Evolutionary conservation across 306 rosid genomes (phyloP).

Genomic region (Ziziphus jujuba): DNA sequence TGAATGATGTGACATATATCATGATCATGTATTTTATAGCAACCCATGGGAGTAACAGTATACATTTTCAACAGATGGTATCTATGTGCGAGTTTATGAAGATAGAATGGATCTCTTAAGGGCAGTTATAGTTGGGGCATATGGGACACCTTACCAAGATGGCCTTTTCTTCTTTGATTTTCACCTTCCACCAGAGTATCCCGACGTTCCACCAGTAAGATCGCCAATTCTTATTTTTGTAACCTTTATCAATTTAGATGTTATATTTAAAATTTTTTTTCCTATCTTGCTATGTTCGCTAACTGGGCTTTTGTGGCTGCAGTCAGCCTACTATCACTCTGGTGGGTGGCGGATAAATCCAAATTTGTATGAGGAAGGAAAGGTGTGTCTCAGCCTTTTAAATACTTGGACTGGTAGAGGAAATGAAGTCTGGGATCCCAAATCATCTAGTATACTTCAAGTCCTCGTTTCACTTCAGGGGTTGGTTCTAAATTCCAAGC

Average conservation of each 20-base stretch:
- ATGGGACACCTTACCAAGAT: constrained; percentile 99
- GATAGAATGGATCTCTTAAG: constrained; percentile 96
- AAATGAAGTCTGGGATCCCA: constrained; percentile 99
- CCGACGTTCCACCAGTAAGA: constrained; percentile 94
- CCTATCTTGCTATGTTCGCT: constrained; percentile 1
- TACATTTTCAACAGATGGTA: constrained; percentile 65
- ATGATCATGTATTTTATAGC: constrained; percentile 25
- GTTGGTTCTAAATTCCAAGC: constrained; percentile 88
- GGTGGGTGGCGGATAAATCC: constrained; percentile 99
- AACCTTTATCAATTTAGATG: constrained; percentile 2
- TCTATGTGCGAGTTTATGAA: constrained; percentile 88
- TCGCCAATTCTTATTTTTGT: constrained; percentile 24
- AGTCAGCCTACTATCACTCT: constrained; percentile 98
- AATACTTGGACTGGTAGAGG: constrained; percentile 99
- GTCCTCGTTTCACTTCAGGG: constrained; percentile 98
- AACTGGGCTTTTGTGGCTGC: constrained; percentile 42
- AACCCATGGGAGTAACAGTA: constrained; percentile 21
- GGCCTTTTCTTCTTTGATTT: constrained; percentile 98
- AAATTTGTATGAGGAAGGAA: constrained; percentile 96
- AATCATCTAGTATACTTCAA: constrained; percentile 98
- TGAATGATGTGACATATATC: constrained; percentile 15
- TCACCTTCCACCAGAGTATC: constrained; percentile 96
- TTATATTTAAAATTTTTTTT: not conserved
- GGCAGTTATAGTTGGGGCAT: constrained; percentile 97
- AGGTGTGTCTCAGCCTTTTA: constrained; percentile 97